phyloP scores from a whole-genome alignment of 768 basidiomycete species.

The Glaciozyma martinii region DNA sequence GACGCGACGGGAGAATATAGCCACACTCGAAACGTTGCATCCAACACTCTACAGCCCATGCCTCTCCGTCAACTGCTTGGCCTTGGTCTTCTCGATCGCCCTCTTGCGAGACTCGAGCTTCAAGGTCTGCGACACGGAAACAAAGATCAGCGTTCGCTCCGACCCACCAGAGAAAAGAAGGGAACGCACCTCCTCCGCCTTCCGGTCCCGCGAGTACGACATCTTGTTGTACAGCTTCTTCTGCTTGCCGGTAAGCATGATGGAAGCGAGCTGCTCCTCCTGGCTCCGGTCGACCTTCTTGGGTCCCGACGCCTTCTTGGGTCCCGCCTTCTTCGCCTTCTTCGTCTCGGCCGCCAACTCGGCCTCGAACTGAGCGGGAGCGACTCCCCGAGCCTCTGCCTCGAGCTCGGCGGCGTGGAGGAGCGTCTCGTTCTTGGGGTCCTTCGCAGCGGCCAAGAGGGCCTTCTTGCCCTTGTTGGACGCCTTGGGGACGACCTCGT shows the following conservation, averaged over 20 bases:
- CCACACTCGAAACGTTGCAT: no score
- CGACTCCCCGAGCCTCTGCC: slow-evolving; percentile 54
- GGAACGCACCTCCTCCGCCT: slow-evolving; percentile 41
- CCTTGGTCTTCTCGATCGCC: slow-evolving; percentile 30
- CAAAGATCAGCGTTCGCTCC: neutral
- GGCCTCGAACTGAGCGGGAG: slow-evolving; percentile 39
- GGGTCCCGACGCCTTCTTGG: slow-evolving; percentile 16
- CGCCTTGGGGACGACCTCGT: slow-evolving; percentile 39
- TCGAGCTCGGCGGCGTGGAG: slow-evolving; percentile 80
- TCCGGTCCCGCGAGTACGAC: slow-evolving; percentile 41
- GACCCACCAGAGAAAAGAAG: neutral
- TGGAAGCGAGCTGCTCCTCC: slow-evolving; percentile 43
- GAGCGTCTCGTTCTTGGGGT: slow-evolving; percentile 55
- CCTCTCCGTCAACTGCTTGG: neutral
- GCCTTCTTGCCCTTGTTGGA: slow-evolving; percentile 29
- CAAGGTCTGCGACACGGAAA: slow-evolving; percentile 11
- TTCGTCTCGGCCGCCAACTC: slow-evolving; percentile 40
- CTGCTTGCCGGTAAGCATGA: slow-evolving; percentile 44
- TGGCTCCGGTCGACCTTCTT: slow-evolving; percentile 25
- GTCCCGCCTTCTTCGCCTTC: slow-evolving; percentile 30
- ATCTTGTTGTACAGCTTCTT: slow-evolving; percentile 46
- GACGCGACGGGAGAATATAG: no score
- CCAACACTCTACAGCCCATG: no score
- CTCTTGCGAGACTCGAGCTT: slow-evolving; percentile 30
- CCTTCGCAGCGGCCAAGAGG: slow-evolving; percentile 40